Evolutionary conservation across 805 yeast genomes (phyloP).

Genomic region (Kodamaea lidongshanica): DNA sequence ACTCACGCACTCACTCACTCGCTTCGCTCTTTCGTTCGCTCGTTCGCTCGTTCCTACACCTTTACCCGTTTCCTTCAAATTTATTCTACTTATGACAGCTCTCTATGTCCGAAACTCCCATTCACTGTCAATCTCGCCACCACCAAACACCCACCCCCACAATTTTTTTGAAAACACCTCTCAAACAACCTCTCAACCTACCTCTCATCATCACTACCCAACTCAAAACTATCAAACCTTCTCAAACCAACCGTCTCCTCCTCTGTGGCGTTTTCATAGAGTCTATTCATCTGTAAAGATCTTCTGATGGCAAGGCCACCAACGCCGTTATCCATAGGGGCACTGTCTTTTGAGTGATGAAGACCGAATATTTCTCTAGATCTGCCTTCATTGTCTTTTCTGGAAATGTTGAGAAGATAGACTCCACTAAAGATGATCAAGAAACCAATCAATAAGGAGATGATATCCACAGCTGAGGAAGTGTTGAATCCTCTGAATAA

Average conservation of each 20-base stretch:
- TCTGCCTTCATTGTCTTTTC: constrained; percentile 53
- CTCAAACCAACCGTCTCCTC: constrained; percentile 51
- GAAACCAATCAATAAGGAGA: constrained; percentile 79
- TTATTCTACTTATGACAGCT: too few relatives aligned
- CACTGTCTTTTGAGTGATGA: constrained; percentile 45
- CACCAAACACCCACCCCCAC: too few relatives aligned
- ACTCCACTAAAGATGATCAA: constrained; percentile 85
- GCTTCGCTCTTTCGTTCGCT: too few relatives aligned
- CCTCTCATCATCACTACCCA: constrained; percentile 41
- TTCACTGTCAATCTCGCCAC: too few relatives aligned
- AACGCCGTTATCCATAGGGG: constrained; percentile 77
- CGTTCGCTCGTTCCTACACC: too few relatives aligned
- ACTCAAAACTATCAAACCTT: constrained; percentile 57
- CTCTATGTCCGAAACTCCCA: not conserved
- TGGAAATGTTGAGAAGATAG: constrained; percentile 69
- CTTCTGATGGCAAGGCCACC: constrained; percentile 67
- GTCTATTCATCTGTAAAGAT: constrained; percentile 60
- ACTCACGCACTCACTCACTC: too few relatives aligned
- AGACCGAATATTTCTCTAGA: constrained; percentile 54
- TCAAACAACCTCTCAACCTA: too few relatives aligned
- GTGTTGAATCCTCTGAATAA: constrained; percentile 85
- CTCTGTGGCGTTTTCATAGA: constrained; percentile 22
- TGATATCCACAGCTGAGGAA: constrained; percentile 68
- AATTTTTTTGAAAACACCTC: too few relatives aligned
- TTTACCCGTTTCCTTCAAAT: too few relatives aligned